Base-by-base conservation (phyloP, 1,284 basidiomycete genomes). In the Exobasidium rhododendri region DNA sequence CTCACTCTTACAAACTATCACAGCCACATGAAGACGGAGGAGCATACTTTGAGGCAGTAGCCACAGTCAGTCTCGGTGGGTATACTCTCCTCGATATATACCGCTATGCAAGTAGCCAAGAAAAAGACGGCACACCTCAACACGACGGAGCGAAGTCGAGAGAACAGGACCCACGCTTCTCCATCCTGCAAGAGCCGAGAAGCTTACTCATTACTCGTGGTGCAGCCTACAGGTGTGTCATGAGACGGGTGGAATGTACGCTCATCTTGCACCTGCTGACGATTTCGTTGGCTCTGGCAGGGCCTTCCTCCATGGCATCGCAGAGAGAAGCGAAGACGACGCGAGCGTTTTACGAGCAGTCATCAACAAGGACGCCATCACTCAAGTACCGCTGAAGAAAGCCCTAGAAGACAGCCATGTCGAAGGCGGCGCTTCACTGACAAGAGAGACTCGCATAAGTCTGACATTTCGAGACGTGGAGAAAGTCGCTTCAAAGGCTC, bases 11-110 rank as follows among this genome's bases (percentile, higher is more conserved):
- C 46, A 22, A 49, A 54, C 50, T 52, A 46, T 58, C 53, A 35
- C 78, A 92, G 91, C 91, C 92, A 0, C 94, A 96, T 74, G 88
- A 96, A 81, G 94, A 97, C 77, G 93, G 94, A 0, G 88, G 89
- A 0, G 86, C 89, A 2, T 97, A 96, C 81, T 83, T 88, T 71
- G 90, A 92, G 0, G 87, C 89, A 4, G 93, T 97, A 0, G 89
- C 91, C 0, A 97, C 93, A 10, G 83, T 97, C 60, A 93, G 92
- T 11, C 82, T 97, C 58, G 89, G 89, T 30, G 89, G 90, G 0
- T 89, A 92, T 80, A 84, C 89, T 0, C 82, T 92, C 50, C 89
- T 97, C 71, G 87, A 94, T 80, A 88, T 94, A 76, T 91, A 91
- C 78, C 85, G 84, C 62, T 93, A 91, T 66, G 73, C 82, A 0